Base-by-base conservation (phyloP, 2,329 filamentous ascomycete genomes). In the Ciborinia camelliae region DNA sequence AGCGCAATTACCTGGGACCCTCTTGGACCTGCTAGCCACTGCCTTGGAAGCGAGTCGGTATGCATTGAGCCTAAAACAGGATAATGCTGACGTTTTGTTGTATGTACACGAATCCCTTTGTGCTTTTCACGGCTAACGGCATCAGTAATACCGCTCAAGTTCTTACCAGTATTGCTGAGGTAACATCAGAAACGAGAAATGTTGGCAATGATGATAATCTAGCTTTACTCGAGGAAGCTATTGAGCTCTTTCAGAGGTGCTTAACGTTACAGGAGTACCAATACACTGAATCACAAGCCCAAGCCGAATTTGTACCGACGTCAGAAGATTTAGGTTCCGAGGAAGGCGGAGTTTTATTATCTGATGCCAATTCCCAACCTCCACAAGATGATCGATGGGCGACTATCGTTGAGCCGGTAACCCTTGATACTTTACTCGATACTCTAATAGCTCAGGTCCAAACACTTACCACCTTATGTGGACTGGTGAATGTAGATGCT, bases 71-170 rank as follows among this genome's bases (percentile, higher is more conserved):
- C 74, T 91, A 37, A 82, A 87, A 28, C 80, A 83, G 57, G 81
- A 86, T 48, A 90, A 90, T 73, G 79, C 86, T 1, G 88, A 92
- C 75, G 81, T 85, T 6, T 77, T 90, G 10, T 92, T 91, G 75
- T 77, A 68, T 60, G 75, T 41, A 45, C 54, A 28, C 4, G 43
- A 57, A 43, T 23, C 37, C 30, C 43, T 32, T 39, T 32, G 45
- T 62, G 12, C 23, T 68, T 53, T 58, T 58, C 52, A 63, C 39
- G 39, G 50, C 60, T 63, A 57, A 63, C 60, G 2, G 9, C 39
- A 55, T 41, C 53, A 77, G 76, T 79, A 92, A 91, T 73, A 87
- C 86, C 7, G 86, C 84, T 1, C 89, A 91, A 75, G 85, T 90
- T 4, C 78, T 91, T 45, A 88, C 85, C 0, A 86, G 83, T 67